Conservation (phyloP, 23 red algal species). For the Chondrus crispus region DNA sequence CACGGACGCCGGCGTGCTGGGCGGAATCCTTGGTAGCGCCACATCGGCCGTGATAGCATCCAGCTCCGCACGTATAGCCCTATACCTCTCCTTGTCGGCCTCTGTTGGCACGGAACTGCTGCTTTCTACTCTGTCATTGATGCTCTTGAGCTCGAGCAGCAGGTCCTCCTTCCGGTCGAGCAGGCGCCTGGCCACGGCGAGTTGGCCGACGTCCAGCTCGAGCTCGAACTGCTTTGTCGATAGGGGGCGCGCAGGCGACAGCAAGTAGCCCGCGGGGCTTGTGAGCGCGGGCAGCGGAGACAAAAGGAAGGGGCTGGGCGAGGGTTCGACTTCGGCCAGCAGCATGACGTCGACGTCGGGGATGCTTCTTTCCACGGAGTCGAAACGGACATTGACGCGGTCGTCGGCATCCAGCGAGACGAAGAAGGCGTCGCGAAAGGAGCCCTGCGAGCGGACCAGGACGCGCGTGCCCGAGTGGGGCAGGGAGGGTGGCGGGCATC, state of each 20-base stretch:
- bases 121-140: constrained; percentile 22
- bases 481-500: constrained; percentile 12
- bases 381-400: constrained; percentile 17
- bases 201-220: constrained; percentile 40
- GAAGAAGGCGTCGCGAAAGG: constrained; percentile 7
- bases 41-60: neutral
- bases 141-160: neutral
- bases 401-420: constrained; percentile 17
- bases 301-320: neutral
- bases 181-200: constrained; percentile 39
- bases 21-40: neutral
- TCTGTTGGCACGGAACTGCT: neutral
- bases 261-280: neutral
- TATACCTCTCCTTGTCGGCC: neutral
- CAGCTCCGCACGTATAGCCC: constrained; percentile 6
- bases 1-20: neutral
- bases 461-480: constrained; percentile 6
- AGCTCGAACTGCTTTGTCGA: neutral
- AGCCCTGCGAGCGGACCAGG: constrained; percentile 4
- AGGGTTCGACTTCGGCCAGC: neutral
- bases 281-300: neutral
- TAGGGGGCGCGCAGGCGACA: constrained; percentile 18
- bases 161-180: constrained; percentile 43
- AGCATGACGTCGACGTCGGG: constrained; percentile 60
- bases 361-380: neutral